Conservation (phyloP, 2,329 filamentous ascomycete genomes). For the Botrytis sinoallii region DNA sequence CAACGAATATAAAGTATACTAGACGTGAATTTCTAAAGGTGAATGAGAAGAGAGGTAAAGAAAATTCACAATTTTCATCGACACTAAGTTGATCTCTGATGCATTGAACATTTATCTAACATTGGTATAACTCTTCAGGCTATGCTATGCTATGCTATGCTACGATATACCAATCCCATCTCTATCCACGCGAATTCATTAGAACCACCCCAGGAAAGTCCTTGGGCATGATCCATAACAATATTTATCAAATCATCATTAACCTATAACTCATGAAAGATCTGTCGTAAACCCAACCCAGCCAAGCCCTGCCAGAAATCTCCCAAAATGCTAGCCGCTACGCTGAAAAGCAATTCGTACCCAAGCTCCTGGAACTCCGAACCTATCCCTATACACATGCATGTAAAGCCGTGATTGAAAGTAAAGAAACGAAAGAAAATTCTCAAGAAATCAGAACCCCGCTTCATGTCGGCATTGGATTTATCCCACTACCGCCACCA, state of each 20-base stretch:
- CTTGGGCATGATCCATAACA: neutral
- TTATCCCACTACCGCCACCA: slow-evolving; percentile 29
- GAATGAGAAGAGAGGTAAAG: neutral
- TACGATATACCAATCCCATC: neutral
- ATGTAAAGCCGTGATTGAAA: neutral
- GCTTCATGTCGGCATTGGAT: slow-evolving; percentile 24
- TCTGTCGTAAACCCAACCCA: neutral
- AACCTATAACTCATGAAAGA: neutral
- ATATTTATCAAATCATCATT: neutral
- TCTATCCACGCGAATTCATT: neutral
- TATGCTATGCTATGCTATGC: neutral
- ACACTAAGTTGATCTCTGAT: too few species aligned
- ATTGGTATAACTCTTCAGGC: neutral
- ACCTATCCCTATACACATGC: slow-evolving; percentile 2
- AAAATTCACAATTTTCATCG: neutral
- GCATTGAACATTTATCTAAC: neutral
- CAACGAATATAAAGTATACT: neutral
- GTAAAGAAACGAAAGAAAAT: neutral
- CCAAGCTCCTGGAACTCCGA: neutral
- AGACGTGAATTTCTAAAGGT: neutral
- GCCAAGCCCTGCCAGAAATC: neutral
- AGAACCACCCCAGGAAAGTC: neutral
- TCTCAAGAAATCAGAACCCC: neutral
- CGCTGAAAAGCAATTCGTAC: slow-evolving; percentile 12
- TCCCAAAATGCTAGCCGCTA: neutral